Evolutionary conservation across 805 yeast genomes (phyloP), one percentile per base, ranked within the genome.

Genomic region (Spencermartinsiella europaea): DNA sequence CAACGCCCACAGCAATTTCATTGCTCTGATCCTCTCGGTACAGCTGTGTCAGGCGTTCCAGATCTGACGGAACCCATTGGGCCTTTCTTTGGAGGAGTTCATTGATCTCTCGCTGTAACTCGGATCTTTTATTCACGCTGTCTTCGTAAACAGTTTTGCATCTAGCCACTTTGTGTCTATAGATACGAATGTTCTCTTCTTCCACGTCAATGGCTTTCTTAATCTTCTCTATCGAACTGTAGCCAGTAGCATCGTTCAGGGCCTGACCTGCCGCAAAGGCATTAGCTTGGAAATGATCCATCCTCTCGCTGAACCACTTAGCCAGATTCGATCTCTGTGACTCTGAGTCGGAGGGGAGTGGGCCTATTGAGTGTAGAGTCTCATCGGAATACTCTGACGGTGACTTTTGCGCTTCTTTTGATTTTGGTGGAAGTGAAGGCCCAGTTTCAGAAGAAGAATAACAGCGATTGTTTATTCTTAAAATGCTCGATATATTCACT

Each of bases 181-280:
- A 67, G 1, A 60, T 62, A 42, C 69, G 68, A 34, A 87, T 62
- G 27, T 73, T 70, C 12, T 51, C 50, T 56, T 91, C 97, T 22
- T 59, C 59, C 2, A 57, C 54, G 5, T 75, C 79, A 25, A 93
- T 87, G 1, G 76, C 66, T 22, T 70, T 62, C 63, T 88, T 83
- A 56, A 91, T 66, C 48, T 73, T 70, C 59, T 86, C 95, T 47
- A 93, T 86, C 16, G 81, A 72, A 0, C 88, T 75, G 63, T 93
- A 93, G 0, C 99, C 99, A 0, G 99, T 91, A 8, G 89, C 81
- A 56, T 89, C 96, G 59, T 93, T 93, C 28, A 91, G 71, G 1
- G 90, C 77, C 49, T 78, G 73, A 8, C 71, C 69, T 1, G 69
- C 65, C 2, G 58, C 55, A 45, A 70, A 56, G 14, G 68, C 49